Percentiles rank a stretch among this genome's conserved stretches.
These are phyloP conservation scores for Linderniella brevidens DNA, from an alignment of 257 asterid species.

Conservation along the genomic window DNA sequence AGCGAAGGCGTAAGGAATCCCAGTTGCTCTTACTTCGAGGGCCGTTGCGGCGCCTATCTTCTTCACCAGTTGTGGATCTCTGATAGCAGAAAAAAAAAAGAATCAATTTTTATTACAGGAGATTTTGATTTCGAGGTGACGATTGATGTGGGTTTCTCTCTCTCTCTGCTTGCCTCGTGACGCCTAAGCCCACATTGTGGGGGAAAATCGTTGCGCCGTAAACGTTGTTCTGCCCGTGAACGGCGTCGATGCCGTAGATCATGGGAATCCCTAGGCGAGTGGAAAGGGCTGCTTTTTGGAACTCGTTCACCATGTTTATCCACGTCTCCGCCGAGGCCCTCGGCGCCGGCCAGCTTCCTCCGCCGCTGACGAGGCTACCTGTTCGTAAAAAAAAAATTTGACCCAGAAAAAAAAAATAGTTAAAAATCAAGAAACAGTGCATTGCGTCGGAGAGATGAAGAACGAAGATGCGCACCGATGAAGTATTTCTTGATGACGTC, in stretches of 20 bases:
- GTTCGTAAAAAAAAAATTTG: too few relatives aligned
- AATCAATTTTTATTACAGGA: not conserved
- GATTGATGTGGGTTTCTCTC: not conserved
- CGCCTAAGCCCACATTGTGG: constrained; percentile 52
- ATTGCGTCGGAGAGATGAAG: not conserved
- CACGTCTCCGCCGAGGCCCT: constrained; percentile 29
- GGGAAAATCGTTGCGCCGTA: constrained; percentile 47
- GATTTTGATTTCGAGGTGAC: not conserved
- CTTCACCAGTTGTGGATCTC: constrained; percentile 9
- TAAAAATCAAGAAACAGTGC: not conserved
- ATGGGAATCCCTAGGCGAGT: constrained; percentile 42
- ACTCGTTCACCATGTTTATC: constrained; percentile 32
- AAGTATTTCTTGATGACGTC: constrained; percentile 10
- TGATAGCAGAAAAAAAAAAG: not conserved
- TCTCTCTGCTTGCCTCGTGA: constrained; percentile 25
- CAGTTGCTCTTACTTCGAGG: constrained; percentile 41
- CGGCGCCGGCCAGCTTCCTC: constrained; percentile 31
- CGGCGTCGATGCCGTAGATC: constrained; percentile 41
- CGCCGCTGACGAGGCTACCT: constrained; percentile 46
- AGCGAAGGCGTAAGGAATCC: constrained; percentile 19
- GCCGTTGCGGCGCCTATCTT: constrained; percentile 31
- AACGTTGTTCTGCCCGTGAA: constrained; percentile 39
- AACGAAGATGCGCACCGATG: constrained; percentile 7
- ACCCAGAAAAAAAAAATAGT: too few relatives aligned
- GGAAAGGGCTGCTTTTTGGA: constrained; percentile 28